Conservation (phyloP, 1,139 yeast genomes). For the Hansenula anomala region DNA sequence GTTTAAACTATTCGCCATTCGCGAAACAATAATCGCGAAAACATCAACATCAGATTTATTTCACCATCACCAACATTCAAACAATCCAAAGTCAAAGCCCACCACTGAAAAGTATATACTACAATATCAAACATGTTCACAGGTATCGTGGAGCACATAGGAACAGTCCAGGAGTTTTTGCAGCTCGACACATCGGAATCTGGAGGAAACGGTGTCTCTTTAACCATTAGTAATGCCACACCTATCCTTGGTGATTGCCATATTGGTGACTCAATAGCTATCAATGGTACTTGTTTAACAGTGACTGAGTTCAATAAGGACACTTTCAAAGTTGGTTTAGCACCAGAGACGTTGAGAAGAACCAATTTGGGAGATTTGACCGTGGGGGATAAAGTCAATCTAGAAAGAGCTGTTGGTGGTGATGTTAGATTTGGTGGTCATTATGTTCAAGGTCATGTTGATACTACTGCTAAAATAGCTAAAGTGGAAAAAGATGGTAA, state of each 20-base stretch:
- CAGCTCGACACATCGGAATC: conserved; percentile 46
- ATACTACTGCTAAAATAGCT: conserved; percentile 72
- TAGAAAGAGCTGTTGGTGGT: conserved; percentile 84
- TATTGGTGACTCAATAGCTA: conserved; percentile 87
- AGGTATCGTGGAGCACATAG: conserved; percentile 86
- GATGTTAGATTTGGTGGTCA: conserved; percentile 95
- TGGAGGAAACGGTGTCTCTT: conserved; percentile 79
- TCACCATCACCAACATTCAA: no score
- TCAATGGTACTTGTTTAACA: conserved; percentile 87
- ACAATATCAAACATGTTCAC: conserved; percentile 93
- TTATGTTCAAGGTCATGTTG: conserved; percentile 96
- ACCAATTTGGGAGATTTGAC: conserved; percentile 65
- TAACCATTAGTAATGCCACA: conserved; percentile 60
- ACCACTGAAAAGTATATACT: no score
- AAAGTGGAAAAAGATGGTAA: conserved; percentile 61
- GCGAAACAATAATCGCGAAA: no score
- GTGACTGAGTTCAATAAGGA: conserved; percentile 70
- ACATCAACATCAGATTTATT: no score
- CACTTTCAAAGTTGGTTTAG: conserved; percentile 81
- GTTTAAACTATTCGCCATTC: no score
- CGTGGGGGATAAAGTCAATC: conserved; percentile 62
- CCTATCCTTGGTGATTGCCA: conserved; percentile 73
- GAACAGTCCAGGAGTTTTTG: conserved; percentile 34
- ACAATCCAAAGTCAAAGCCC: no score
- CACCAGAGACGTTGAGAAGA: conserved; percentile 87